Percentiles rank a stretch among this genome's conserved stretches.
These are phyloP conservation scores for Angomonas deanei DNA, from an alignment of 208 protist species.

Conservation along the genomic window DNA sequence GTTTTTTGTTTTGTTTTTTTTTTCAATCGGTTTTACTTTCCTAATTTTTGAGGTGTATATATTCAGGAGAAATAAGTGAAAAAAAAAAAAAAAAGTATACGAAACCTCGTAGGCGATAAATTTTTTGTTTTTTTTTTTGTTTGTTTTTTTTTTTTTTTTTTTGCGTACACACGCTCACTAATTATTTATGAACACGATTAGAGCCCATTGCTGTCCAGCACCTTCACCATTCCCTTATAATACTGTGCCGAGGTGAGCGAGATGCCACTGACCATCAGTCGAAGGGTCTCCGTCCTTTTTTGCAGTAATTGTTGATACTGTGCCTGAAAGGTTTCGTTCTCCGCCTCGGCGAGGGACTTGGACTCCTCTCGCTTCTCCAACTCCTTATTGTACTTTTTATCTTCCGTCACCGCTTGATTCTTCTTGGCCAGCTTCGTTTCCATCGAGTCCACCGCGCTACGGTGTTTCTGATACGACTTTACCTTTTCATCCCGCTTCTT, in stretches of 20 bases:
- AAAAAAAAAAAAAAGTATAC: background rate
- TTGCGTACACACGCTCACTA: no score
- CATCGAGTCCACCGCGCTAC: constrained; percentile 23
- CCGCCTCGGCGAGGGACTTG: constrained; percentile 21
- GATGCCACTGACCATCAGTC: constrained; percentile 18
- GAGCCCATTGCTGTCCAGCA: constrained; percentile 2
- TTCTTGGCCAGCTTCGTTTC: constrained; percentile 60
- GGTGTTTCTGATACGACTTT: constrained; percentile 34
- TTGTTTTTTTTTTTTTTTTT: constrained; percentile 9
- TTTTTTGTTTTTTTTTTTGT: constrained; percentile 13
- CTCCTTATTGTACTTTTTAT: constrained; percentile 36
- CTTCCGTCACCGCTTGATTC: constrained; percentile 40
- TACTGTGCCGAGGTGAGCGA: constrained; percentile 23
- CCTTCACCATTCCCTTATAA: constrained; percentile 19
- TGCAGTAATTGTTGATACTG: constrained; percentile 18
- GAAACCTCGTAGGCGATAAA: no score
- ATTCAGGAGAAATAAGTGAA: background rate
- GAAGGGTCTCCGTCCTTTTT: constrained; percentile 26
- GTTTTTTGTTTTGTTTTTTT: no score
- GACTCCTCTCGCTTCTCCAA: constrained; percentile 29
- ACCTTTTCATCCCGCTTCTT: constrained; percentile 15
- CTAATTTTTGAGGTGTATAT: no score
- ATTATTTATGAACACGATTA: background rate
- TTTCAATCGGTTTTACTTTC: no score
- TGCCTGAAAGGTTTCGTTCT: constrained; percentile 13